A percentile compares a stretch with the other conserved stretches of the same genome.
Evolutionary conservation across 2,329 filamentous ascomycete species (phyloP).

Genomic region (Fusarium sp.): DNA sequence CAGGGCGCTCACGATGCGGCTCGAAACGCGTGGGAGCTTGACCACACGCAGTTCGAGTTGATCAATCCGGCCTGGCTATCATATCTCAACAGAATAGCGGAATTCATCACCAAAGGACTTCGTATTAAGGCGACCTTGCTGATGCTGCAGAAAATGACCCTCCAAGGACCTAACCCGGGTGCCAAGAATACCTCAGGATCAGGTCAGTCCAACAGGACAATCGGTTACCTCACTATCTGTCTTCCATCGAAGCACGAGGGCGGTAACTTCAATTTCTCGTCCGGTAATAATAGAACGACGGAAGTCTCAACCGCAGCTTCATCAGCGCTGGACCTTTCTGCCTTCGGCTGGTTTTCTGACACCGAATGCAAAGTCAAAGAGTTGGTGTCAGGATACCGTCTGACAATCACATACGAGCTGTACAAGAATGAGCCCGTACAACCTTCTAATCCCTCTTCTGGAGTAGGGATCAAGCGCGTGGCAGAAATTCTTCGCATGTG

Average conservation of each 20-base stretch:
- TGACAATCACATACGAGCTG: constrained; percentile 29
- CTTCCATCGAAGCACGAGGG: constrained; percentile 31
- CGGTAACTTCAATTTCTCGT: constrained; percentile 25
- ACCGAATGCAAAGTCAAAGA: constrained; percentile 7
- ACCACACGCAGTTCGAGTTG: constrained; percentile 24
- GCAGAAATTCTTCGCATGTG: constrained; percentile 16
- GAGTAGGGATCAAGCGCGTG: neutral
- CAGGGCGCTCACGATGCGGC: neutral
- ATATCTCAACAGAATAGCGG: constrained; percentile 7
- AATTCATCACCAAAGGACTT: neutral
- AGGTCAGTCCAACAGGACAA: neutral
- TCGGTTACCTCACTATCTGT: constrained; percentile 21
- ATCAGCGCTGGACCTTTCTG: constrained; percentile 27
- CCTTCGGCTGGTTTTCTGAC: constrained; percentile 23
- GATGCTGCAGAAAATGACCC: constrained; percentile 12
- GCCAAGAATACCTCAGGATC: neutral
- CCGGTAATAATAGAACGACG: neutral
- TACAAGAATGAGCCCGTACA: neutral
- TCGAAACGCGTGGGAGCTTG: constrained; percentile 29
- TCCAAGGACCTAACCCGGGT: constrained; percentile 20
- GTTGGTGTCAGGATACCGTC: constrained; percentile 24
- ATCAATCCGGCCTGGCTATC: constrained; percentile 26
- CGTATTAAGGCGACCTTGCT: neutral
- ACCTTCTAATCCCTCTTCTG: neutral
- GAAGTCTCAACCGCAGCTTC: constrained; percentile 7